These are phyloP conservation scores for Bryoglossum gracile DNA, from an alignment of 495 filamentous ascomycete genomes.

Conservation along the genomic window DNA sequence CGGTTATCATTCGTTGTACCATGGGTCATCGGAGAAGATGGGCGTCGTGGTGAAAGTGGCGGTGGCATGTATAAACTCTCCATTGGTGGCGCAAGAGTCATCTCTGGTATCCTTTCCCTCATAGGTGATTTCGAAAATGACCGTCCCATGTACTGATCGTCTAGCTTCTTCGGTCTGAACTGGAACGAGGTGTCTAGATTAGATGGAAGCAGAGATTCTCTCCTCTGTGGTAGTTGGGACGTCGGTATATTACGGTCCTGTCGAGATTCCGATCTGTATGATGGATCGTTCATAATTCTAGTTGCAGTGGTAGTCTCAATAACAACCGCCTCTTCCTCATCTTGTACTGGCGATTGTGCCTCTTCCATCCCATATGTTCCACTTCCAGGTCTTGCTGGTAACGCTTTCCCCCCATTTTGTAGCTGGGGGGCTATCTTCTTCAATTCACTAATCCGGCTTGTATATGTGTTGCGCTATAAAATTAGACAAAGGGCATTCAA, in stretches of 20 bases:
- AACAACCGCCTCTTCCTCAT: slow-evolving; percentile 36
- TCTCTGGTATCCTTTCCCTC: slow-evolving; percentile 32
- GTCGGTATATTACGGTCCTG: slow-evolving; percentile 26
- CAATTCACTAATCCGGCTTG: slow-evolving; percentile 77
- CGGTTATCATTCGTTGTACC: slow-evolving; percentile 28
- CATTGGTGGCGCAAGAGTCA: slow-evolving; percentile 35
- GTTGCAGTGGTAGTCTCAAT: slow-evolving; percentile 40
- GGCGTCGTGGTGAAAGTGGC: slow-evolving; percentile 54
- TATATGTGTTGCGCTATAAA: slow-evolving; percentile 75
- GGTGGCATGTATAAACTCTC: slow-evolving; percentile 53
- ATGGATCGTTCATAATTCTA: slow-evolving; percentile 30
- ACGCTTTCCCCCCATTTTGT: slow-evolving; percentile 53
- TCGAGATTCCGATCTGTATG: slow-evolving; percentile 22
- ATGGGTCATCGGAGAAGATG: slow-evolving; percentile 34
- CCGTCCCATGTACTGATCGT: slow-evolving; percentile 31
- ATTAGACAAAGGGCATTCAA: slow-evolving; percentile 1
- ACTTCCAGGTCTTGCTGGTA: slow-evolving; percentile 72
- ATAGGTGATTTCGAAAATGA: slow-evolving; percentile 40
- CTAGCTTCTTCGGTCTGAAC: slow-evolving; percentile 22
- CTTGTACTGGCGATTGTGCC: slow-evolving; percentile 42
- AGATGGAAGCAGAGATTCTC: slow-evolving; percentile 27
- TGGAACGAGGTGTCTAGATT: slow-evolving; percentile 18
- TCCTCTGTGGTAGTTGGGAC: slow-evolving; percentile 28
- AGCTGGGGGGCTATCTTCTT: slow-evolving; percentile 57
- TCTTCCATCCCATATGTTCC: slow-evolving; percentile 52